Conservation (phyloP, 306 rosid species). For the Dalbergia oliveri region DNA sequence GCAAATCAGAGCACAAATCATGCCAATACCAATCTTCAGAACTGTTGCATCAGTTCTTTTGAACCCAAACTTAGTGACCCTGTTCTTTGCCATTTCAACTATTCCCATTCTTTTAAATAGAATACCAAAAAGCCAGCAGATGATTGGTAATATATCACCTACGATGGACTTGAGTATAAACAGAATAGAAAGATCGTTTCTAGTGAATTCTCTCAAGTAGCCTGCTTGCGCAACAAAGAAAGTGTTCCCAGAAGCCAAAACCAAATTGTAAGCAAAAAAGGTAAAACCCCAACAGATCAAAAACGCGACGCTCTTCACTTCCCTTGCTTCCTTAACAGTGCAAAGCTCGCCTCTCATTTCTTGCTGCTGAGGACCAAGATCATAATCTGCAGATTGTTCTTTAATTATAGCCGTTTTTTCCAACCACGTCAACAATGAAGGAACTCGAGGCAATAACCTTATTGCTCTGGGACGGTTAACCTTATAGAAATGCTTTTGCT, state of each 20-base stretch:
- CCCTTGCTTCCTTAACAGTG: not conserved
- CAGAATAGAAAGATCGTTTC: not conserved
- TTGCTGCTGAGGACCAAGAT: not conserved
- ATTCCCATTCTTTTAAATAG: not conserved
- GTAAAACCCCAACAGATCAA: not conserved
- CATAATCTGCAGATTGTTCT: too few relatives aligned
- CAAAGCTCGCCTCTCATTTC: not conserved
- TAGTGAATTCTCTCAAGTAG: not conserved
- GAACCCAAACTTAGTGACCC: not conserved
- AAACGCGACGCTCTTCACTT: not conserved
- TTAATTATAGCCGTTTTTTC: constrained; percentile 10
- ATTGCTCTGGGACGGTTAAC: not conserved
- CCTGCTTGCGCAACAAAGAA: not conserved
- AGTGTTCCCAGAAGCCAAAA: not conserved
- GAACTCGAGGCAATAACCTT: not conserved
- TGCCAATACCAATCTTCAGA: not conserved
- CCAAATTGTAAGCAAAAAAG: too few relatives aligned
- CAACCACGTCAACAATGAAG: not conserved
- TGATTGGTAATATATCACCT: not conserved
- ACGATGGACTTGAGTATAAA: not conserved
- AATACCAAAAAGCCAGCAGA: not conserved
- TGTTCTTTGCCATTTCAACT: not conserved
- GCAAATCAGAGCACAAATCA: not conserved
- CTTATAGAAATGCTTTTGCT: not conserved
- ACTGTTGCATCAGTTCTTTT: not conserved